Base-by-base conservation (phyloP, 2,329 filamentous ascomycete genomes). In the Monilinia polystroma region DNA sequence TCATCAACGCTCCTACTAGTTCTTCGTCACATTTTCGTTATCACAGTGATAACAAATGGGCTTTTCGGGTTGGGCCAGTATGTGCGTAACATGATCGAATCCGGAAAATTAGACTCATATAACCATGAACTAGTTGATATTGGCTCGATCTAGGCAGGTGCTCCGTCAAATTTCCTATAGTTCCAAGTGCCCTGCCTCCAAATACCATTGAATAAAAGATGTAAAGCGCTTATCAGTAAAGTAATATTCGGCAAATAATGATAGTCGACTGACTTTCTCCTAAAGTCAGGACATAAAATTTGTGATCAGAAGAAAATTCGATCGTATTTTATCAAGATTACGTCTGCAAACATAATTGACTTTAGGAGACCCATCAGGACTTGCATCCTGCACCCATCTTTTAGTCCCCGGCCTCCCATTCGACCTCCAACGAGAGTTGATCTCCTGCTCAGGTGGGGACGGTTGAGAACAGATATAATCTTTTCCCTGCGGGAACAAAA, bases 401-500 rank as follows among this genome's bases (percentile, higher is more conserved):
- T 29, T 52, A 60, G 45, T 38, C 45, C 20, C 51, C 16, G 45
- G 35, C 14, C 45, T 43, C 47, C 58, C 14, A 51, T 62, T 51
- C 23, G 23, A 32, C 47, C 35, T 54, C 23, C 35, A 3, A 60
- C 43, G 20, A 63, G 16, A 32, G 23, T 20, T 49, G 32, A 52
- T 32, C 32, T 35, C 26, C 20, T 53, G 43, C 38, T 43, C n/a
- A 35, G 56, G 54, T 65, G 63, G 54, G 11, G 54, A 64, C n/a
- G 23, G 26, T 52, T 66, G 55, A 65, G 63, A 32, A 59, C 54
- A 59, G 26, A 32, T 59, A 43, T 26, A 23, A 29, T 23, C 29
- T 10, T 8, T 62, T 14, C 45, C 14, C 62, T 64, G 63, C 63
- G 59, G 63, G 63, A 52, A 59, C 54, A 43, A 43, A 11, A 12